Evolutionary conservation across 768 basidiomycete species (phyloP).

Genomic region (Collybiopsis luxurians): DNA sequence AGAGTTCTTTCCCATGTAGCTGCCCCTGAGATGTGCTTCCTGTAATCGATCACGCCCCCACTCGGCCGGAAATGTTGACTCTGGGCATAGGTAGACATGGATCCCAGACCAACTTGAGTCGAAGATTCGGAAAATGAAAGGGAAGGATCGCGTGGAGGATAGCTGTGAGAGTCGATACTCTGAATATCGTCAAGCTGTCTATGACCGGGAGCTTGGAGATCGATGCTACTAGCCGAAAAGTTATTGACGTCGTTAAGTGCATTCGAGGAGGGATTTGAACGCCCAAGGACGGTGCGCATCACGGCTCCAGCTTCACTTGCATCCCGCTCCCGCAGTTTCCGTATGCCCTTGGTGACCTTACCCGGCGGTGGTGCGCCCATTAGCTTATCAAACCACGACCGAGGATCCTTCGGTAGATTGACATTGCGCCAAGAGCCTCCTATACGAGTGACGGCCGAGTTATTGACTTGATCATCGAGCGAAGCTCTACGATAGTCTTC

Average conservation of each 20-base stretch:
- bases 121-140: constrained; percentile 35
- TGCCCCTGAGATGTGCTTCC: constrained; percentile 60
- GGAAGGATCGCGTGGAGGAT: constrained; percentile 50
- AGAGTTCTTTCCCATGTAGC: constrained; percentile 92
- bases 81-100: constrained; percentile 37
- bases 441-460: constrained; percentile 86
- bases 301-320: constrained; percentile 57
- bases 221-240: constrained; percentile 35
- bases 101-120: constrained; percentile 35
- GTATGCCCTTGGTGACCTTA: constrained; percentile 79
- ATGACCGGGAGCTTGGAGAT: constrained; percentile 44
- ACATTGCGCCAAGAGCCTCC: constrained; percentile 83
- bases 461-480: constrained; percentile 94
- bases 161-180: constrained; percentile 63
- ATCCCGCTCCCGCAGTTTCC: constrained; percentile 81
- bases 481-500: constrained; percentile 92
- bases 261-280: constrained; percentile 24
- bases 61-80: constrained; percentile 55
- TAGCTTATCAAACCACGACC: constrained; percentile 73
- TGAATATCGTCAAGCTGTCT: constrained; percentile 64
- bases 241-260: background rate
- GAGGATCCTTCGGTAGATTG: constrained; percentile 78
- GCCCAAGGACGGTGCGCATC: constrained; percentile 60
- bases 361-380: constrained; percentile 70
- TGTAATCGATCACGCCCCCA: constrained; percentile 81